A percentile compares a stretch with the other conserved stretches of the same genome.
Evolutionary conservation across 2,329 filamentous ascomycete species (phyloP).

Genomic region (Gliomastix tumulicola): DNA sequence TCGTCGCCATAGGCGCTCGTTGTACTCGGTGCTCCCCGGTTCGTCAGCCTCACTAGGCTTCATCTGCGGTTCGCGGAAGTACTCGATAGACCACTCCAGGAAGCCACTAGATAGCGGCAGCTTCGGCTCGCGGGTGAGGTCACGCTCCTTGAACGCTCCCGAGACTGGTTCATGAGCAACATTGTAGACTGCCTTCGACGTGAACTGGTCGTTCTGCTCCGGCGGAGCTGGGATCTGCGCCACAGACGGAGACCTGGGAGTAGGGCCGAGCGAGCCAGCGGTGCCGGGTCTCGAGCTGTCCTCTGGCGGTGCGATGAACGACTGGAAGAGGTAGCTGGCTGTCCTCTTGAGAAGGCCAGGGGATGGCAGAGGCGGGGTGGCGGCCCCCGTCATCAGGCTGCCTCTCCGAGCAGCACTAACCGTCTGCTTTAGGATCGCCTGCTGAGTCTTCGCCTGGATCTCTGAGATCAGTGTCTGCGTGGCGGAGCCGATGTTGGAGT

Average conservation of each 20-base stretch:
- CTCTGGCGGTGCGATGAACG: slow-evolving; percentile 45
- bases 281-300: slow-evolving; percentile 25
- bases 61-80: slow-evolving; percentile 98
- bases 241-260: slow-evolving; percentile 23
- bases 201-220: slow-evolving; percentile 65
- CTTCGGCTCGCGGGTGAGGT: slow-evolving; percentile 47
- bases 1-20: slow-evolving; percentile 85
- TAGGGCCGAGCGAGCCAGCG: slow-evolving; percentile 12
- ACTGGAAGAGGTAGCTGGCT: slow-evolving; percentile 55
- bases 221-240: slow-evolving; percentile 49
- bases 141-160: slow-evolving; percentile 61
- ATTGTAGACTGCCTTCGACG: slow-evolving; percentile 64
- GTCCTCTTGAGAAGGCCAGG: slow-evolving; percentile 56
- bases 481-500: slow-evolving; percentile 66
- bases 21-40: slow-evolving; percentile 93
- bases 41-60: slow-evolving; percentile 93
- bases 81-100: slow-evolving; percentile 93
- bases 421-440: slow-evolving; percentile 37
- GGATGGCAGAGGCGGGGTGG: slow-evolving; percentile 39
- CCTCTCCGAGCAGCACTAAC: slow-evolving; percentile 33
- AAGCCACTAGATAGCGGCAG: slow-evolving; percentile 80
- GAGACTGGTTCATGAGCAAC: slow-evolving; percentile 73
- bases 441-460: slow-evolving; percentile 46
- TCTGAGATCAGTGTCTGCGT: slow-evolving; percentile 71
- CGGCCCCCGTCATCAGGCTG: slow-evolving; percentile 27